These are phyloP conservation scores for Suhomyces kunorum DNA, from an alignment of 1,139 yeast species.

Conservation along the genomic window DNA sequence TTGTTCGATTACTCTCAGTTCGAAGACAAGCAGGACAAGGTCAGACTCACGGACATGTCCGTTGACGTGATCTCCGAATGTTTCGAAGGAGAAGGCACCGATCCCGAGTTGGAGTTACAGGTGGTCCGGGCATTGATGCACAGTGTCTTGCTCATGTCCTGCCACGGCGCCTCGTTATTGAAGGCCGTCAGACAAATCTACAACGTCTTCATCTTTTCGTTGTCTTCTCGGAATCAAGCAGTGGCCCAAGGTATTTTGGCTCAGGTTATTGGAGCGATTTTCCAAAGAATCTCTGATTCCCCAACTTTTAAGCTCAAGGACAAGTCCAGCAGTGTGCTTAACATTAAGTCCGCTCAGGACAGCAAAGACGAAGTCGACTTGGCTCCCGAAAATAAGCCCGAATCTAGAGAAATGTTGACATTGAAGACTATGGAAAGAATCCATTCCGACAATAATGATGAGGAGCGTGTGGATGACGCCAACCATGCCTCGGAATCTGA, in stretches of 20 bases:
- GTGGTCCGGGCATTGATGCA: conserved; percentile 90
- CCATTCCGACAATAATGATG: conserved; percentile 53
- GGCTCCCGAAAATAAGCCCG: conserved; percentile 7
- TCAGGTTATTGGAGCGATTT: conserved; percentile 84
- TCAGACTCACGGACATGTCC: conserved; percentile 75
- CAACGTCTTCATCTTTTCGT: conserved; percentile 83
- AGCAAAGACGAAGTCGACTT: conserved; percentile 21
- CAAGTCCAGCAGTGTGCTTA: conserved; percentile 24
- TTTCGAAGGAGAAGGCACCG: conserved; percentile 90
- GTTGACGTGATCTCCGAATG: conserved; percentile 83
- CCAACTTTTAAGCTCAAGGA: conserved; percentile 19
- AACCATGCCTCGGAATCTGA: conserved; percentile 47
- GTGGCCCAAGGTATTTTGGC: conserved; percentile 95
- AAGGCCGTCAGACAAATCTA: conserved; percentile 93
- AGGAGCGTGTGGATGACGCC: conserved; percentile 53
- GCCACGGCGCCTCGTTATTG: conserved; percentile 86
- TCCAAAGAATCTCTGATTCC: conserved; percentile 63
- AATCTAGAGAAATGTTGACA: conserved; percentile 45
- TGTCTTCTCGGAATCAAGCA: conserved; percentile 81
- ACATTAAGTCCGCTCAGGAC: conserved; percentile 22
- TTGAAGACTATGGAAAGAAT: conserved; percentile 57
- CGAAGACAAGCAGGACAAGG: conserved; percentile 41
- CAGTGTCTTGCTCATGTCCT: conserved; percentile 78
- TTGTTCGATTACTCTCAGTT: conserved; percentile 47
- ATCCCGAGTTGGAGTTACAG: conserved; percentile 84